A percentile compares a stretch with the other conserved stretches of the same genome.
phyloP scores from a whole-genome alignment of 2,329 filamentous ascomycete species.

The Colletotrichum godetiae region DNA sequence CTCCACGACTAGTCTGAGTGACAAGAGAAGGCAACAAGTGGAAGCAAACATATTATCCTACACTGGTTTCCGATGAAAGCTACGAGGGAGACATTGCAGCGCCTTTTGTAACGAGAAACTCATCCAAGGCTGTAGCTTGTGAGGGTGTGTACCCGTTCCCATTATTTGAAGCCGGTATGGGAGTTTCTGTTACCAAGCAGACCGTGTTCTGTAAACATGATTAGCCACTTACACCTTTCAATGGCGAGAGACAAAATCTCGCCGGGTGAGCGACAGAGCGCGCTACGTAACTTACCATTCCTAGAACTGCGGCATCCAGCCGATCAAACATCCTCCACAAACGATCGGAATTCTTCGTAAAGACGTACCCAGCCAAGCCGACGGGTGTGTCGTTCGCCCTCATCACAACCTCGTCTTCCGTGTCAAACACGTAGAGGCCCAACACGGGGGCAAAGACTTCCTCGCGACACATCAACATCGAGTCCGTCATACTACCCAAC shows the following conservation, averaged over 20 bases:
- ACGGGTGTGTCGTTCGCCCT: constrained; percentile 77
- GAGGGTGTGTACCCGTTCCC: constrained; percentile 18
- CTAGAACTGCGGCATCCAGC: constrained; percentile 75
- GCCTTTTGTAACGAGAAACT: constrained; percentile 27
- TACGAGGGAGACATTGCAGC: constrained; percentile 17
- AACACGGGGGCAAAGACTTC: constrained; percentile 84
- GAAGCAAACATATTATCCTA: background rate
- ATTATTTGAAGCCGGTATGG: background rate
- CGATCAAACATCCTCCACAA: constrained; percentile 57
- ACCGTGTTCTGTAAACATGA: constrained; percentile 21
- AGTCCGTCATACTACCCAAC: constrained; percentile 72
- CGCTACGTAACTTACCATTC: constrained; percentile 48
- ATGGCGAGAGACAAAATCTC: background rate
- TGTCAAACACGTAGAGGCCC: constrained; percentile 76
- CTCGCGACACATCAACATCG: constrained; percentile 75
- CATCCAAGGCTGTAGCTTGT: constrained; percentile 19
- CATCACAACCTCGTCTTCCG: constrained; percentile 76
- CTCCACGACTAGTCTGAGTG: background rate
- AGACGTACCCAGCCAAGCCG: constrained; percentile 81
- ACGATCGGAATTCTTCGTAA: constrained; percentile 58
- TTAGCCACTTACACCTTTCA: background rate
- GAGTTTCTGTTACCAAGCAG: constrained; percentile 14
- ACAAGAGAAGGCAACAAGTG: background rate
- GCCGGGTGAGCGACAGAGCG: background rate
- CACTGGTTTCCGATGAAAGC: background rate